phyloP scores from a whole-genome alignment of 192 early-diverging fungal genomes.

The Backusella tarrabulga region DNA sequence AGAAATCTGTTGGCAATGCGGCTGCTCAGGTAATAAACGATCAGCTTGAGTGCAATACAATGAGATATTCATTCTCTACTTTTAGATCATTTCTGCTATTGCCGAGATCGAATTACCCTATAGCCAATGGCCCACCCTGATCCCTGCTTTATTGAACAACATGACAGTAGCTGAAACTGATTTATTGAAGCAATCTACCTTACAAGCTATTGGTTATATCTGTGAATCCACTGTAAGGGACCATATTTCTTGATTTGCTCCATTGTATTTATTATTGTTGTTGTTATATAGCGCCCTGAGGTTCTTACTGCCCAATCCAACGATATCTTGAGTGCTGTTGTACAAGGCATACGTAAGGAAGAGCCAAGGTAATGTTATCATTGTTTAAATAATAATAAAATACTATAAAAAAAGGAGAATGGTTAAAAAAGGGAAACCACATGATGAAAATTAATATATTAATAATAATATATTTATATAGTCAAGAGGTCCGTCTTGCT shows the following conservation, averaged over 20 bases:
- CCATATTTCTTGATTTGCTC: too few relatives aligned
- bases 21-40: slow-evolving; percentile 60
- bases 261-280: neutral
- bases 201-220: slow-evolving; percentile 91
- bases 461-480: slow-evolving; percentile 17
- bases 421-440: neutral
- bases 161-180: slow-evolving; percentile 64
- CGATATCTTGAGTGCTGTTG: slow-evolving; percentile 90
- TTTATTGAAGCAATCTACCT: slow-evolving; percentile 73
- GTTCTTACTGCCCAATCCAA: slow-evolving; percentile 83
- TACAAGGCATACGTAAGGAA: slow-evolving; percentile 93
- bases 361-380: slow-evolving; percentile 64
- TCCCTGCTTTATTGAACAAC: slow-evolving; percentile 76
- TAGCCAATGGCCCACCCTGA: slow-evolving; percentile 85
- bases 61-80: neutral
- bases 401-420: neutral
- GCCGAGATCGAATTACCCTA: slow-evolving; percentile 91
- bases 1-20: slow-evolving; percentile 57
- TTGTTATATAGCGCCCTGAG: slow-evolving; percentile 61
- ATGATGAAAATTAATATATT: neutral
- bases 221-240: slow-evolving; percentile 82
- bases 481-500: slow-evolving; percentile 82
- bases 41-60: too few relatives aligned
- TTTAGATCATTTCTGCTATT: slow-evolving; percentile 84
- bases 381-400: neutral